Evolutionary conservation across 257 asterid species (phyloP).

Genomic region (Agastache rugosa): DNA sequence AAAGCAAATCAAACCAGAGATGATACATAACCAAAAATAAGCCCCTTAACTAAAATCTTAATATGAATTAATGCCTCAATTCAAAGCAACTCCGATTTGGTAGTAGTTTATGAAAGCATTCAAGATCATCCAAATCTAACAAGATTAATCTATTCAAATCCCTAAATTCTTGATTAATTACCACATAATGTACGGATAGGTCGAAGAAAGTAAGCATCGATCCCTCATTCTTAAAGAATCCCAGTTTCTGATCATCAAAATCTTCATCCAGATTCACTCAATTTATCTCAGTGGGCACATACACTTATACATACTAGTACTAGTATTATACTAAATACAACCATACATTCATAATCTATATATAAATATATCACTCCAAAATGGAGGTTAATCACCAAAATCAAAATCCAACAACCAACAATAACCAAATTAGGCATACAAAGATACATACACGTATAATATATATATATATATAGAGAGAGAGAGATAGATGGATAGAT

Average conservation of each 20-base stretch:
- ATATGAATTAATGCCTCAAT: not conserved
- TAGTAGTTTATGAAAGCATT: not conserved
- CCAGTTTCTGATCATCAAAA: not conserved
- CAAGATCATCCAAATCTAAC: not conserved
- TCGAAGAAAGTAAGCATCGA: not conserved
- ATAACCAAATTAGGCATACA: conserved; percentile 18
- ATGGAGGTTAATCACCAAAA: not conserved
- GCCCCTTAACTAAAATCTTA: not conserved
- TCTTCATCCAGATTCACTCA: not conserved
- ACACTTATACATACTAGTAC: conserved; percentile 10
- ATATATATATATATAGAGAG: not conserved
- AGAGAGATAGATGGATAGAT: not conserved
- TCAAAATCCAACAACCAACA: conserved; percentile 20
- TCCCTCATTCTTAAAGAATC: not conserved
- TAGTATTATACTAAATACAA: conserved; percentile 7
- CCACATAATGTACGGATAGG: not conserved
- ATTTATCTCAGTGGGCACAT: not conserved
- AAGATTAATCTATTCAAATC: not conserved
- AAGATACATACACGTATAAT: not conserved
- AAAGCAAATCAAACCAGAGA: not conserved
- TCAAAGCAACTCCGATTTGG: not conserved
- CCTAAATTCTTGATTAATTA: not conserved
- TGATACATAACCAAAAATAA: not conserved
- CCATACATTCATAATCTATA: conserved; percentile 3
- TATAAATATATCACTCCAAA: conserved; percentile 6